A percentile compares a stretch with the other conserved stretches of the same genome.
Evolutionary conservation across 2,329 filamentous ascomycete genomes (phyloP).

Genomic region (Zasmidium citrigriseum): DNA sequence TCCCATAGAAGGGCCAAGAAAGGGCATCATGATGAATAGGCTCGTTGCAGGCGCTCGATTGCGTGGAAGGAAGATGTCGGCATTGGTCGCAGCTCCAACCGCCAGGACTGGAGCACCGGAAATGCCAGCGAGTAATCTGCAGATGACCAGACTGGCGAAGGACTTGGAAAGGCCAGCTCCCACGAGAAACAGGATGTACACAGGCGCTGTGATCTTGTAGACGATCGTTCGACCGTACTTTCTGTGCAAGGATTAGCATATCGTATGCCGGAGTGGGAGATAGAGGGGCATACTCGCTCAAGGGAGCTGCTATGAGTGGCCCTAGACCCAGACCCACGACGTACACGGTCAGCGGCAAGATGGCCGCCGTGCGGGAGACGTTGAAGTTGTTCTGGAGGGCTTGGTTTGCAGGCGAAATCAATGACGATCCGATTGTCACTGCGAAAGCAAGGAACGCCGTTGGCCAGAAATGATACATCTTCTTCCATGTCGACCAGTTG

Average conservation of each 20-base stretch:
- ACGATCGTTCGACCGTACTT: constrained; percentile 38
- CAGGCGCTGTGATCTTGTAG: constrained; percentile 36
- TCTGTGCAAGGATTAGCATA: background rate
- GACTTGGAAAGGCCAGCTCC: constrained; percentile 31
- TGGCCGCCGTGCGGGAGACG: constrained; percentile 55
- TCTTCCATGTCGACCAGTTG: constrained; percentile 23
- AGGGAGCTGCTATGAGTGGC: constrained; percentile 52
- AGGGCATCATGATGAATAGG: constrained; percentile 44
- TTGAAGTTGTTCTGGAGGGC: constrained; percentile 47
- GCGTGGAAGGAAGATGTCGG: constrained; percentile 40
- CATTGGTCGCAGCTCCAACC: constrained; percentile 44
- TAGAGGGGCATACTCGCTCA: constrained; percentile 53
- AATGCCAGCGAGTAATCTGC: constrained; percentile 51
- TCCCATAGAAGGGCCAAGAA: constrained; percentile 37
- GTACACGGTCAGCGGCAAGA: constrained; percentile 60
- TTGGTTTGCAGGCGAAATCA: constrained; percentile 25
- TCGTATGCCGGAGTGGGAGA: constrained; percentile 41
- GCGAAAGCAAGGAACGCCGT: constrained; percentile 21
- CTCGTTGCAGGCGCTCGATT: constrained; percentile 37
- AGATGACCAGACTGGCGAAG: constrained; percentile 28
- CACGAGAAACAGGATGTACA: constrained; percentile 38
- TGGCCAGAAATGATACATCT: constrained; percentile 17
- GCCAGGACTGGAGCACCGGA: constrained; percentile 38
- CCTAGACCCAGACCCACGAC: constrained; percentile 67
- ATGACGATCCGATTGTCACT: constrained; percentile 30